Evolutionary conservation across 1,284 basidiomycete genomes (phyloP), one percentile per base, ranked within the genome.

Genomic region (Ustilago shanxiensis): DNA sequence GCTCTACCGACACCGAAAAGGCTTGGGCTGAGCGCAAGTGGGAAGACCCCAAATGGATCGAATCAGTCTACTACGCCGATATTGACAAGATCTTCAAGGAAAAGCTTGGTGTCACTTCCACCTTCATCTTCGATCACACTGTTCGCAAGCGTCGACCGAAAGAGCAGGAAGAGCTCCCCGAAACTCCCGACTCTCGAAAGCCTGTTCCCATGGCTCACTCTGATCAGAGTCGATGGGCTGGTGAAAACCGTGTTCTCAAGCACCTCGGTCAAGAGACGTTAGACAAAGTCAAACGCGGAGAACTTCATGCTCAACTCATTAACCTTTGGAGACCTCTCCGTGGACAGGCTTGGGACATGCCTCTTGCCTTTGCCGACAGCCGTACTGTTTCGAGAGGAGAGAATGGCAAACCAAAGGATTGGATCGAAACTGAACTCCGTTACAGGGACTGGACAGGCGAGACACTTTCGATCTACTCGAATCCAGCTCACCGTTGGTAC

Each of bases 291-390:
- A 69, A 76, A 41, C 37, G 47, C 3, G 80, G 77, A 20, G 63
- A 81, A 33, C 51, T 80, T 28, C 89, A 90, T 24, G 90, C 89
- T 86, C 91, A 92, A 82, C 90, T 92, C 60, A 89, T 92, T 86
- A 92, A 92, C 86, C 88, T 92, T 65, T 92, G 91, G 91, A 86
- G 91, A 9, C 91, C 91, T 1, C 90, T 92, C 66, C 74, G 84
- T 8, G 86, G 89, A 67, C 81, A 89, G 3, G 89, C 90, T 10
- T 83, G 86, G 39, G 91, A 92, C 79, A 88, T 87, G 86, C 91
- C 91, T 1, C 88, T 92, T 45, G 89, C 89, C 1, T 86, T 92
- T 6, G 91, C 90, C 77, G 91, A 92, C 78, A 90, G 86, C 56
- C 84, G 89, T 28, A 89, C 87, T 37, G 88, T 92, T n/a, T 87